Evolutionary conservation across 768 basidiomycete species (phyloP).

Genomic region (Trametes sanguinea): DNA sequence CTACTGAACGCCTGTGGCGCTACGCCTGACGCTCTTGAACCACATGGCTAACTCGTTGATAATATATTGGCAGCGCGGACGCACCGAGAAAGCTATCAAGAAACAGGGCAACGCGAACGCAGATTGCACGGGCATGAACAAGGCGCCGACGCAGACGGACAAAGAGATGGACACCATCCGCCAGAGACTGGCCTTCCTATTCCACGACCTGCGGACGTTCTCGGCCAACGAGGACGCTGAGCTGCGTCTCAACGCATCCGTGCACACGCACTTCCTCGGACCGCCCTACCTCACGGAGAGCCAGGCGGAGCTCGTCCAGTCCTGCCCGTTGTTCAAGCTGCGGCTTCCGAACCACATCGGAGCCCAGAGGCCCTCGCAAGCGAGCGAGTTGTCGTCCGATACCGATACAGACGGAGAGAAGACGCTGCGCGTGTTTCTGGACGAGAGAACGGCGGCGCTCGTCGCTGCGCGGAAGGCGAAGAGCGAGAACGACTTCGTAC

Average conservation of each 20-base stretch:
- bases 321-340: background rate
- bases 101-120: too few relatives aligned
- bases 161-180: background rate
- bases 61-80: too few relatives aligned
- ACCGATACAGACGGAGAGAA: background rate
- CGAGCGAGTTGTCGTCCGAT: background rate
- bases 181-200: background rate
- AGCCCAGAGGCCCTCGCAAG: background rate
- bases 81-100: too few relatives aligned
- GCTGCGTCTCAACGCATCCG: background rate
- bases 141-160: background rate
- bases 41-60: too few relatives aligned
- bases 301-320: background rate
- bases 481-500: conserved; percentile 5
- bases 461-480: conserved; percentile 2
- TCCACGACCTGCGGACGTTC: conserved; percentile 9
- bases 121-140: too few relatives aligned
- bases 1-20: background rate
- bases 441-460: background rate
- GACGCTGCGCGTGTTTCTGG: background rate
- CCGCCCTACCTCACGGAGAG: conserved; percentile 1
- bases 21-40: background rate
- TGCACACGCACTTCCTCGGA: background rate
- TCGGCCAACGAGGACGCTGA: background rate
- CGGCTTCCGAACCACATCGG: background rate